phyloP scores from a whole-genome alignment of 1,139 yeast genomes.

The Hansenula sp. region DNA sequence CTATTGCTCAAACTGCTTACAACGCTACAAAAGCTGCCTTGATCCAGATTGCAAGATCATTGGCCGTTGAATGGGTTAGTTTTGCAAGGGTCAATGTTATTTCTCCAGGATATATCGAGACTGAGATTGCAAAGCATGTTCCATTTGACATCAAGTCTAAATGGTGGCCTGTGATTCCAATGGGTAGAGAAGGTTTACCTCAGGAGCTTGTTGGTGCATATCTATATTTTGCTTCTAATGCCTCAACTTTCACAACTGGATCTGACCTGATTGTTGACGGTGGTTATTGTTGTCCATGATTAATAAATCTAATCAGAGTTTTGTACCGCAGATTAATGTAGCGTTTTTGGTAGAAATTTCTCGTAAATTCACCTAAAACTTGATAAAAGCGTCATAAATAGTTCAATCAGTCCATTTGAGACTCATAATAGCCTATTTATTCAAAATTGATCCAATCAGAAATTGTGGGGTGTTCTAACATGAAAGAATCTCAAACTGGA shows the following conservation, averaged over 20 bases:
- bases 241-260: slow-evolving; percentile 85
- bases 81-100: slow-evolving; percentile 84
- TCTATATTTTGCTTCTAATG: slow-evolving; percentile 78
- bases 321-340: too few species aligned
- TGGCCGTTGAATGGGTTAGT: slow-evolving; percentile 90
- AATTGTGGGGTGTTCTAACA: too few species aligned
- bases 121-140: slow-evolving; percentile 61
- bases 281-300: too few species aligned
- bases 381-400: too few species aligned
- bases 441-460: too few species aligned
- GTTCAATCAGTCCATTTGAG: too few species aligned
- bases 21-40: slow-evolving; percentile 90
- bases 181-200: slow-evolving; percentile 78
- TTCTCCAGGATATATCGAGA: slow-evolving; percentile 81
- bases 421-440: too few species aligned
- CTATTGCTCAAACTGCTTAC: slow-evolving; percentile 85
- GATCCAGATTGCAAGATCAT: slow-evolving; percentile 69
- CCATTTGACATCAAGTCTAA: slow-evolving; percentile 37
- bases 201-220: slow-evolving; percentile 88
- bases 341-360: too few species aligned
- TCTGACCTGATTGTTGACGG: slow-evolving; percentile 81
- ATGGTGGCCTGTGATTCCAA: slow-evolving; percentile 72
- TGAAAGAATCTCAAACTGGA: too few species aligned
- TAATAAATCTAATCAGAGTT: too few species aligned
- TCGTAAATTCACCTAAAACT: too few species aligned